Evolutionary conservation across 495 filamentous ascomycete genomes (phyloP).

Genomic region (Hypoxylon cercidicola): DNA sequence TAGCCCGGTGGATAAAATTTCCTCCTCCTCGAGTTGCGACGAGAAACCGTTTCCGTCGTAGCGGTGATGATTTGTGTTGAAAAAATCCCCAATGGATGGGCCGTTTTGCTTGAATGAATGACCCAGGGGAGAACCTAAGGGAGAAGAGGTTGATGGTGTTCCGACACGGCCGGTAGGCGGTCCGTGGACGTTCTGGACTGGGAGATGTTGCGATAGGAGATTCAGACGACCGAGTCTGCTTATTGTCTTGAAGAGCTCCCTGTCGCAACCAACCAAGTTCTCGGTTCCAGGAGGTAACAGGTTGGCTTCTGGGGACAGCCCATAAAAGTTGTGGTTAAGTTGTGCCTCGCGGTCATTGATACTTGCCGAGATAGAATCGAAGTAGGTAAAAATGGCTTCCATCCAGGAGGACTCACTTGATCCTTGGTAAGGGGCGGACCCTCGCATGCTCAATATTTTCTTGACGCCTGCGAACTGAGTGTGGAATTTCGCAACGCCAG

Average conservation of each 20-base stretch:
- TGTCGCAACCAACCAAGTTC: conserved; percentile 88
- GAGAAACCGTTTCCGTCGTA: conserved; percentile 74
- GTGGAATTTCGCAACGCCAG: conserved; percentile 88
- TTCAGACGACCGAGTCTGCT: conserved; percentile 85
- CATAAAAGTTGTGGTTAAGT: conserved; percentile 72
- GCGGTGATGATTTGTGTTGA: conserved; percentile 49
- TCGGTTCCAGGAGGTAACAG: conserved; percentile 68
- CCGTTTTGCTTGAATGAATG: conserved; percentile 62
- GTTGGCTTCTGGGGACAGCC: conserved; percentile 75
- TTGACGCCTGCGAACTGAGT: conserved; percentile 95
- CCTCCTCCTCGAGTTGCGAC: conserved; percentile 59
- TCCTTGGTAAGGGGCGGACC: conserved; percentile 71
- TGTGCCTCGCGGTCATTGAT: conserved; percentile 94
- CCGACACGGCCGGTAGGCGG: conserved; percentile 40
- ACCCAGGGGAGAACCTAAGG: conserved; percentile 54
- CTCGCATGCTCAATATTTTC: conserved; percentile 85
- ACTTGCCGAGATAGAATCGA: conserved; percentile 92
- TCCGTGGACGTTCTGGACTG: conserved; percentile 54
- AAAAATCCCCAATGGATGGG: conserved; percentile 36
- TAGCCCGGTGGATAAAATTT: conserved; percentile 47
- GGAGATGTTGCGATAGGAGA: conserved; percentile 81
- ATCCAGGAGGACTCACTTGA: conserved; percentile 82
- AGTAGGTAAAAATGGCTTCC: conserved; percentile 95
- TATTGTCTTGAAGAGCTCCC: conserved; percentile 79
- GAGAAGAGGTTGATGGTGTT: conserved; percentile 44